Evolutionary conservation across 2,329 filamentous ascomycete genomes (phyloP).

Genomic region (Mollisia scopiformis): DNA sequence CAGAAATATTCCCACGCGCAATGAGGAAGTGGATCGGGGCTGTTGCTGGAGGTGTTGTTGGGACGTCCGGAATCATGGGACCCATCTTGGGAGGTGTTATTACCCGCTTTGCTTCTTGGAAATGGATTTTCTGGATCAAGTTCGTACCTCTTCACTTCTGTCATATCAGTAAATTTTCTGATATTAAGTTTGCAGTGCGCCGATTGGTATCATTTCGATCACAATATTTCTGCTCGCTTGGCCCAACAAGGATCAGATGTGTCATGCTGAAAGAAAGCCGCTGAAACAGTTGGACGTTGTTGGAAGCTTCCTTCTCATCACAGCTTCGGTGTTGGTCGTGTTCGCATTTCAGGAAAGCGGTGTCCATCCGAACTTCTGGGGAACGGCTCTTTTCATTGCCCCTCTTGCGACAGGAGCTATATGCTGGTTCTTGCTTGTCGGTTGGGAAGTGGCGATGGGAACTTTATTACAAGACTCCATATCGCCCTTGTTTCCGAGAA

Average conservation of each 20-base stretch:
- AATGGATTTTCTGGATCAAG: constrained; percentile 61
- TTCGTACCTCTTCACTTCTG: constrained; percentile 34
- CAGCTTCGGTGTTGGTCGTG: constrained; percentile 55
- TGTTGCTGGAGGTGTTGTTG: constrained; percentile 47
- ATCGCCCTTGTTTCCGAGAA: constrained; percentile 44
- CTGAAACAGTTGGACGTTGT: constrained; percentile 50
- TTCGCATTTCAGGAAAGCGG: constrained; percentile 53
- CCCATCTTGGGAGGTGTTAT: constrained; percentile 29
- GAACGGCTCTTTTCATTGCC: constrained; percentile 42
- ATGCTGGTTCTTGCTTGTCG: constrained; percentile 41
- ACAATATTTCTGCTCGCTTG: constrained; percentile 50
- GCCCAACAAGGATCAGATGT: constrained; percentile 45
- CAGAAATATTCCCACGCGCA: constrained; percentile 49
- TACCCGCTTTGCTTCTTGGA: constrained; percentile 23
- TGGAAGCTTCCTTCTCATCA: constrained; percentile 54
- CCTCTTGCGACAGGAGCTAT: constrained; percentile 42
- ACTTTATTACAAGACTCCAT: constrained; percentile 42
- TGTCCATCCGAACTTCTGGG: constrained; percentile 39
- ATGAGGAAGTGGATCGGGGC: constrained; percentile 47
- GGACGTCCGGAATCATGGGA: constrained; percentile 23
- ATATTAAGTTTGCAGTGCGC: constrained; percentile 44
- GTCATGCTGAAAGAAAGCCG: constrained; percentile 43
- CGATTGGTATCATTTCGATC: constrained; percentile 49
- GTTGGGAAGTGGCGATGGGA: constrained; percentile 42
- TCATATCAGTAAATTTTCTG: constrained; percentile 10